Conservation (phyloP, 2,329 filamentous ascomycete species). For the Cadophora sp. region DNA sequence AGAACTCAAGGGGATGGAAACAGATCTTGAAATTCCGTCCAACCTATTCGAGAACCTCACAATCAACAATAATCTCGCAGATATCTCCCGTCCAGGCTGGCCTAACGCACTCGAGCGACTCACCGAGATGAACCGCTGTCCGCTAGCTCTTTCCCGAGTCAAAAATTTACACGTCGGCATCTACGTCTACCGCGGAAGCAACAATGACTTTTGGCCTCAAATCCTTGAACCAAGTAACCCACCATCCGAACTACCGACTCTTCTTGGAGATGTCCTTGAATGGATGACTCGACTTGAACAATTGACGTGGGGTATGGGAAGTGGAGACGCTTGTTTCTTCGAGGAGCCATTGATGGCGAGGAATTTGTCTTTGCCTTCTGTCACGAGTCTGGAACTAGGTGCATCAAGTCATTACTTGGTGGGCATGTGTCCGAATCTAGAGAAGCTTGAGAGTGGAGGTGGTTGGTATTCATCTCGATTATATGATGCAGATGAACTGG, state of each 20-base stretch:
- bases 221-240: slow-evolving; percentile 13
- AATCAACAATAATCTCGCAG: slow-evolving; percentile 17
- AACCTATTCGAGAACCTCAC: slow-evolving; percentile 17
- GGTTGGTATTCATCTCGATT: slow-evolving; percentile 7
- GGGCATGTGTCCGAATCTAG: slow-evolving; percentile 23
- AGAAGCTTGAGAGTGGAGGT: slow-evolving; percentile 14
- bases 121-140: slow-evolving; percentile 19
- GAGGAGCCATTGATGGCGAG: slow-evolving; percentile 13
- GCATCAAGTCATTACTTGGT: slow-evolving; percentile 20
- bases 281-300: slow-evolving; percentile 17
- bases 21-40: slow-evolving; percentile 16
- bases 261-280: slow-evolving; percentile 25
- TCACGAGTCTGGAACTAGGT: slow-evolving; percentile 14
- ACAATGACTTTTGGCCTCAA: slow-evolving; percentile 4
- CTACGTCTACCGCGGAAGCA: slow-evolving; percentile 16
- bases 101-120: slow-evolving; percentile 23
- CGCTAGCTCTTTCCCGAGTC: slow-evolving; percentile 15
- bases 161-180: slow-evolving; percentile 19
- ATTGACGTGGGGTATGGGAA: slow-evolving; percentile 9
- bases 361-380: slow-evolving; percentile 10
- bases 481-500: slow-evolving; percentile 9
- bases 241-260: slow-evolving; percentile 12
- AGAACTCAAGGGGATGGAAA: not conserved
- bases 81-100: slow-evolving; percentile 23
- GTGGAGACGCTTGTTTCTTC: slow-evolving; percentile 21